Percentiles rank a stretch among this genome's conserved stretches.
Evolutionary conservation across 345 rosid genomes (phyloP).

Genomic region (Microcos paniculata): DNA sequence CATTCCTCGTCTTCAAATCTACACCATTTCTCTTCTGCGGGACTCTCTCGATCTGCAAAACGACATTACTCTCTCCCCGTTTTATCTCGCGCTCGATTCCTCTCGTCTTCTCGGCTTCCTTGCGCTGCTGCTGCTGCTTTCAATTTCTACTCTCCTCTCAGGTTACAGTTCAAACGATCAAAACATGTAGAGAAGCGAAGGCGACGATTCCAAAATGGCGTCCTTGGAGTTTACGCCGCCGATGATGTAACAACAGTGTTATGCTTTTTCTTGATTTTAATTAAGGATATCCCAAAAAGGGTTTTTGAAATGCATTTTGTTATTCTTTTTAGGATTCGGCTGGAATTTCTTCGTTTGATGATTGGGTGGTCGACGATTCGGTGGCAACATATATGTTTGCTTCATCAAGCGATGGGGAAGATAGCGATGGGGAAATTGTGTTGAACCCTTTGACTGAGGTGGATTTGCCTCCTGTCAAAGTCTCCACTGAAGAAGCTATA

Average conservation of each 20-base stretch:
- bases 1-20: slow-evolving; percentile 14
- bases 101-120: slow-evolving; percentile 2
- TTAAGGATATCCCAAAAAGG: neutral
- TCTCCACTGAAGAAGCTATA: slow-evolving; percentile 52
- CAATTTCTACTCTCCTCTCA: neutral
- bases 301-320: neutral
- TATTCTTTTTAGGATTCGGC: slow-evolving; percentile 36
- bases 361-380: slow-evolving; percentile 44
- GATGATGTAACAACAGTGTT: slow-evolving; percentile 39
- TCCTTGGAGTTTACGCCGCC: slow-evolving; percentile 39
- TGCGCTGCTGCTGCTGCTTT: neutral
- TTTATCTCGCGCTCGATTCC: neutral
- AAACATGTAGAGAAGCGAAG: slow-evolving; percentile 23
- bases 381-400: slow-evolving; percentile 27
- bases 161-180: slow-evolving; percentile 32
- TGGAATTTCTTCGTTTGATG: slow-evolving; percentile 39
- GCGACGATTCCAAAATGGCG: slow-evolving; percentile 15
- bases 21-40: neutral
- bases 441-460: slow-evolving; percentile 50
- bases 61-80: neutral
- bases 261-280: neutral
- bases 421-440: slow-evolving; percentile 64
- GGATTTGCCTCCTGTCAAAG: slow-evolving; percentile 48
- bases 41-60: neutral
- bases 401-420: slow-evolving; percentile 87